Percentiles rank a stretch among this genome's conserved stretches.
Conservation (phyloP, 139 green algal species). For the Marvania coccoides region DNA sequence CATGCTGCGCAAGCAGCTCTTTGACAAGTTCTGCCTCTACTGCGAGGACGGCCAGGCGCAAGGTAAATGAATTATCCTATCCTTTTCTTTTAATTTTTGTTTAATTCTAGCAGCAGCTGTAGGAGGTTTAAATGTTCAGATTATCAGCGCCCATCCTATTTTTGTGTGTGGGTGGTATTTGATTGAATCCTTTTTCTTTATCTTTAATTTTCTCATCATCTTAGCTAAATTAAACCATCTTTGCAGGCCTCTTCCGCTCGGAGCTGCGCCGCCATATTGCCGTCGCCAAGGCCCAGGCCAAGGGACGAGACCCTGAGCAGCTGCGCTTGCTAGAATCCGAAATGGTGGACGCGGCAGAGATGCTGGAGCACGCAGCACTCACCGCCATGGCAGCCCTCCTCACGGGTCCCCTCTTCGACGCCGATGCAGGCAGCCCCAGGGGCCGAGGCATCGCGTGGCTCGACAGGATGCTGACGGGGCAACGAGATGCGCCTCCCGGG, state of each 20-base stretch:
- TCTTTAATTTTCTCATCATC: too few species aligned
- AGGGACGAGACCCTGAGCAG: slow-evolving; percentile 34
- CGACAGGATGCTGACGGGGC: slow-evolving; percentile 33
- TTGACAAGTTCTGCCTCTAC: slow-evolving; percentile 46
- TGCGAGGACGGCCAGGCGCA: slow-evolving; percentile 43
- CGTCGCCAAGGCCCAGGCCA: slow-evolving; percentile 6
- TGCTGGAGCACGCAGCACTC: slow-evolving; percentile 52
- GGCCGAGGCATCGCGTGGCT: slow-evolving; percentile 39
- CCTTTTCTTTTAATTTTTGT: too few species aligned
- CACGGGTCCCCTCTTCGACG: slow-evolving; percentile 52
- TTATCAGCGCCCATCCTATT: too few species aligned
- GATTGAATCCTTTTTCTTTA: too few species aligned
- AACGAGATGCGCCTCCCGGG: background rate
- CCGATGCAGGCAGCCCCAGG: slow-evolving; percentile 33
- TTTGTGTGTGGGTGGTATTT: too few species aligned
- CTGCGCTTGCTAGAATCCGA: slow-evolving; percentile 34
- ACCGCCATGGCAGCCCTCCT: slow-evolving; percentile 68
- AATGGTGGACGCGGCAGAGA: slow-evolving; percentile 24
- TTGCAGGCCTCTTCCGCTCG: slow-evolving; percentile 2
- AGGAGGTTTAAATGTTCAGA: too few species aligned
- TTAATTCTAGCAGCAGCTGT: background rate
- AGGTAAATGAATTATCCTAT: too few species aligned
- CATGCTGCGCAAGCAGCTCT: slow-evolving; percentile 33
- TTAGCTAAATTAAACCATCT: too few species aligned
- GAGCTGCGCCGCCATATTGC: slow-evolving; percentile 10